A percentile compares a stretch with the other conserved stretches of the same genome.
phyloP scores from a whole-genome alignment of 1,284 basidiomycete species.

The Melanopsichium pennsylvanicum region DNA sequence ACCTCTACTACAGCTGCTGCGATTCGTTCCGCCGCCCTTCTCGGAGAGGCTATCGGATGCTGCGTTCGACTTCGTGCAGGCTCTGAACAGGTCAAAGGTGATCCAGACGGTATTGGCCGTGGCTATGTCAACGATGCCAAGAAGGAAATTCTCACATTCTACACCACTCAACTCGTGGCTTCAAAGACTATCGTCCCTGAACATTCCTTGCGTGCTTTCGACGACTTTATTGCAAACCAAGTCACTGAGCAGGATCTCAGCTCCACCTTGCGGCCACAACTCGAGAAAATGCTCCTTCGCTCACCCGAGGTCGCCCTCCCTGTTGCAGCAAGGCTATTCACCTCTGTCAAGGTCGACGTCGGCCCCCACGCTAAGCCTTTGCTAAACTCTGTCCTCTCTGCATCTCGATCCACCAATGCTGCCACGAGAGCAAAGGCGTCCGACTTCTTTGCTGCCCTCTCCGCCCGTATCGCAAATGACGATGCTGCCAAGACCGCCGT shows the following conservation, averaged over 20 bases:
- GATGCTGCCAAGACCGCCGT: conserved; percentile 15
- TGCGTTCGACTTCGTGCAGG: conserved; percentile 48
- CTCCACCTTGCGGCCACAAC: conserved; percentile 50
- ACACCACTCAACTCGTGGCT: conserved; percentile 53
- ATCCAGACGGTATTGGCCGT: conserved; percentile 39
- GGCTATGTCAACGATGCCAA: conserved; percentile 34
- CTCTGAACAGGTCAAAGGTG: conserved; percentile 48
- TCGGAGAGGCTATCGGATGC: conserved; percentile 53
- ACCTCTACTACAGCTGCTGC: conserved; percentile 31
- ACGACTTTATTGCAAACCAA: conserved; percentile 47
- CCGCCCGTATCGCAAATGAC: conserved; percentile 23
- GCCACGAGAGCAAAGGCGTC: conserved; percentile 44
- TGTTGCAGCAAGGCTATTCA: conserved; percentile 44
- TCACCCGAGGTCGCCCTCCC: conserved; percentile 59
- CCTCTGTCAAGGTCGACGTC: conserved; percentile 32
- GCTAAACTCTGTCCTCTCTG: conserved; percentile 41
- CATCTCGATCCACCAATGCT: conserved; percentile 50
- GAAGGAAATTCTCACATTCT: conserved; percentile 46
- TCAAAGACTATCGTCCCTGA: conserved; percentile 49
- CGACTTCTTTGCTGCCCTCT: conserved; percentile 36
- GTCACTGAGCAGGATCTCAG: conserved; percentile 49
- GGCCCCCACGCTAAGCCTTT: conserved; percentile 41
- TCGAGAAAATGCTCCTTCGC: conserved; percentile 62
- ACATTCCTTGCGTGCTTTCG: conserved; percentile 41
- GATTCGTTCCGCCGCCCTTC: conserved; percentile 32